Conservation (phyloP, 768 basidiomycete species). For the Xanthoconium stramineum region DNA sequence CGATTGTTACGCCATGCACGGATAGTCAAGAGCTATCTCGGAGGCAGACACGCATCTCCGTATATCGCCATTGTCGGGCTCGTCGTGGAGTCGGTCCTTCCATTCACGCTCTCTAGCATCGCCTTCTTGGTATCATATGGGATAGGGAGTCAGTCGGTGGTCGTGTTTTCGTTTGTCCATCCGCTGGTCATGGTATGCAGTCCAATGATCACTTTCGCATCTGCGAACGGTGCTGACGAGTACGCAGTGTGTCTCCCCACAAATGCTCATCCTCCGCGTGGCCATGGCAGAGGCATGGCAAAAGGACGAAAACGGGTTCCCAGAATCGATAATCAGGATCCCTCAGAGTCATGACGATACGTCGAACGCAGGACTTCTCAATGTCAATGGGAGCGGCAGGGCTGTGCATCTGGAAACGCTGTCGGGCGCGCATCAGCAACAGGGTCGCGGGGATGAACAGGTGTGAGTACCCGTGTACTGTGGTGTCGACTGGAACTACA, state of each 20-base stretch:
- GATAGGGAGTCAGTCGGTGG: neutral
- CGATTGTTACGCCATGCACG: constrained; percentile 1
- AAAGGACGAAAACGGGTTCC: neutral
- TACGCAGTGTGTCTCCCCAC: neutral
- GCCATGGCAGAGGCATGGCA: neutral
- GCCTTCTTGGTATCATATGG: neutral
- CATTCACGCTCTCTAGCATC: neutral
- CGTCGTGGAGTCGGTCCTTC: neutral
- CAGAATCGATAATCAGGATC: neutral
- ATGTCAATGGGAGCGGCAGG: neutral
- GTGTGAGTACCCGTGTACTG: neutral
- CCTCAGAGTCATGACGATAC: neutral
- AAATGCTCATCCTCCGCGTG: neutral
- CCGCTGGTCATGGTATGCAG: neutral
- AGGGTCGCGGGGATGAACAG: neutral
- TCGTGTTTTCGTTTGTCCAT: neutral
- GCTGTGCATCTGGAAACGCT: neutral
- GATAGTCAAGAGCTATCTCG: neutral
- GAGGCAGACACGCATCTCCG: neutral
- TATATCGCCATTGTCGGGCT: neutral
- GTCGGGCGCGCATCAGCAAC: neutral
- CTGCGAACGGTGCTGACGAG: neutral
- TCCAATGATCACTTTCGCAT: neutral
- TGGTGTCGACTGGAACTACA: neutral
- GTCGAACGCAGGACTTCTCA: neutral